Percentiles rank a stretch among this genome's conserved stretches.
phyloP scores from a whole-genome alignment of 495 filamentous ascomycete species.

The Gamarada debralockiae region DNA sequence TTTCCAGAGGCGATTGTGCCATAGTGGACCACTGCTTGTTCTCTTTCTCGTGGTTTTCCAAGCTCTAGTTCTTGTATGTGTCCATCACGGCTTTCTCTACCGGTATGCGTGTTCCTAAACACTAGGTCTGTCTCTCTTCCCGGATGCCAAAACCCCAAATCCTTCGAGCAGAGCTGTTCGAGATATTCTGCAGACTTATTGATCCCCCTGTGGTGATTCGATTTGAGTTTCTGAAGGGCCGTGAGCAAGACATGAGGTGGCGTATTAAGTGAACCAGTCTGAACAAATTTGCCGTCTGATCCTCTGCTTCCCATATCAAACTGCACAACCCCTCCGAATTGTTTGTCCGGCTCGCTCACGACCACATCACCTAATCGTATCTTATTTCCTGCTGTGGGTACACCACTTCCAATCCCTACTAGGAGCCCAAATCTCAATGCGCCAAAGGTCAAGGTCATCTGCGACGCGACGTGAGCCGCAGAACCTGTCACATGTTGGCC shows the following conservation, averaged over 20 bases:
- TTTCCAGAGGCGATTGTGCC: slow-evolving; percentile 5
- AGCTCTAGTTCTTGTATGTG: not conserved
- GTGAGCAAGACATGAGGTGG: slow-evolving; percentile 26
- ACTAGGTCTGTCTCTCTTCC: not conserved
- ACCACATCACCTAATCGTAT: slow-evolving; percentile 43
- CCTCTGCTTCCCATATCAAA: slow-evolving; percentile 35
- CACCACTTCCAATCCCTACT: slow-evolving; percentile 42
- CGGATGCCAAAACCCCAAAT: not conserved
- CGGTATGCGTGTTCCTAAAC: not conserved
- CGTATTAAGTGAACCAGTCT: slow-evolving; percentile 30
- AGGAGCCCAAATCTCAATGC: slow-evolving; percentile 36
- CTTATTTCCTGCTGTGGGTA: slow-evolving; percentile 29
- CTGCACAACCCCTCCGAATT: slow-evolving; percentile 31
- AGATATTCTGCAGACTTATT: not conserved
- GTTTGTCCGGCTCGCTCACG: slow-evolving; percentile 27
- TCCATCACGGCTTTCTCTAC: not conserved
- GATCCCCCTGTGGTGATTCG: not conserved
- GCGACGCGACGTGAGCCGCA: slow-evolving; percentile 27
- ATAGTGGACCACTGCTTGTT: not conserved
- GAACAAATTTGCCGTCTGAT: slow-evolving; percentile 23
- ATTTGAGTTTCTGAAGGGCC: not conserved
- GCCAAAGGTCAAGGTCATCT: slow-evolving; percentile 37
- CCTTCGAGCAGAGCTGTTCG: not conserved
- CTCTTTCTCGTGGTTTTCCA: not conserved
- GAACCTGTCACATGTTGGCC: slow-evolving; percentile 31